Percentiles rank a stretch among this genome's conserved stretches.
Evolutionary conservation across 495 filamentous ascomycete genomes (phyloP).

Genomic region (Penicillium ucsense): DNA sequence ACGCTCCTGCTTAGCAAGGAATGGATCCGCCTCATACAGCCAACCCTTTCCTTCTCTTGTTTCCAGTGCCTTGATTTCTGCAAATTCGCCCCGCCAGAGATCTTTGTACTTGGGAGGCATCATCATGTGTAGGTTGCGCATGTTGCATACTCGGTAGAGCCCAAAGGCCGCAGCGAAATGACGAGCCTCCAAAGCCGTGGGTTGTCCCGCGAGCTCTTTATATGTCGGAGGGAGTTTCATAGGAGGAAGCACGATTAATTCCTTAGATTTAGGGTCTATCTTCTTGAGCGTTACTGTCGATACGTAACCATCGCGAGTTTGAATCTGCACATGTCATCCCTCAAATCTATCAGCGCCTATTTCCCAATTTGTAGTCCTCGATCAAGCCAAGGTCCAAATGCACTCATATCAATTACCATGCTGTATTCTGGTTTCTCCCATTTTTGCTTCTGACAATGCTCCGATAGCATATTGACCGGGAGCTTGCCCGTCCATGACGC

Average conservation of each 20-base stretch:
- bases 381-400: background rate
- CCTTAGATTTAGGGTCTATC: conserved; percentile 74
- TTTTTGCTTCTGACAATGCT: conserved; percentile 90
- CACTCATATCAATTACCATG: conserved; percentile 40
- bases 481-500: conserved; percentile 97
- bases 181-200: conserved; percentile 76
- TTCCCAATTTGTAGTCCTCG: background rate
- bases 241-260: conserved; percentile 61
- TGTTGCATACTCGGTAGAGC: conserved; percentile 82
- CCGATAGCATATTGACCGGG: conserved; percentile 82
- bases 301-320: conserved; percentile 54
- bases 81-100: conserved; percentile 81
- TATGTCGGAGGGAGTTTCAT: conserved; percentile 69
- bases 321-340: conserved; percentile 26
- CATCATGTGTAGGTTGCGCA: conserved; percentile 89
- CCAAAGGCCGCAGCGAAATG: conserved; percentile 89
- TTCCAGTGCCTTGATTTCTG: conserved; percentile 67
- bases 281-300: conserved; percentile 69
- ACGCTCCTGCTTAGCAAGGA: conserved; percentile 65
- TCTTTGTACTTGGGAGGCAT: conserved; percentile 81
- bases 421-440: conserved; percentile 93
- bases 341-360: conserved; percentile 2
- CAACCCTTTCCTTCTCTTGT: conserved; percentile 66
- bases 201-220: conserved; percentile 56
- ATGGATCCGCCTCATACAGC: conserved; percentile 96